Evolutionary conservation across 2,329 filamentous ascomycete genomes (phyloP).

Genomic region (Fusarium circinatum): DNA sequence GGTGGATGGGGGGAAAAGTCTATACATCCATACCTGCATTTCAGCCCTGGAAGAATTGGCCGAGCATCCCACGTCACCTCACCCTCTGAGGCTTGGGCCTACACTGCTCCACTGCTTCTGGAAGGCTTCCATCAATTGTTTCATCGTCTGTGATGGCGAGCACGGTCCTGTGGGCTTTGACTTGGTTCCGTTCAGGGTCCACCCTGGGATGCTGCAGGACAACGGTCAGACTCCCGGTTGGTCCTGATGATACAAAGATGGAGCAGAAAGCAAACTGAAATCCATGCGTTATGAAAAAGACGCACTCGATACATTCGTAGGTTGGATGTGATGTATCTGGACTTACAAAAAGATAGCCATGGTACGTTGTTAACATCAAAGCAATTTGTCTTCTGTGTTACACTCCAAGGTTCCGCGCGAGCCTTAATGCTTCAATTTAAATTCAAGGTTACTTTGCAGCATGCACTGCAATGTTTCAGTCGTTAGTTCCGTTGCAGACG

Average conservation of each 20-base stretch:
- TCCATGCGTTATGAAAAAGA: background rate
- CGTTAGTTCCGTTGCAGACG: background rate
- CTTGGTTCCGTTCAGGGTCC: conserved; percentile 27
- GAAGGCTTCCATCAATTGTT: conserved; percentile 45
- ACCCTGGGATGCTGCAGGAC: conserved; percentile 28
- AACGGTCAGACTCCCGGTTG: conserved; percentile 35
- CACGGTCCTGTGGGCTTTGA: conserved; percentile 26
- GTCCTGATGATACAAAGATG: conserved; percentile 26
- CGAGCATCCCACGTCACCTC: conserved; percentile 26
- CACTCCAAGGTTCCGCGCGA: background rate
- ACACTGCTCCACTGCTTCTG: conserved; percentile 42
- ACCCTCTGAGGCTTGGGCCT: background rate
- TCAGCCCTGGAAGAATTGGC: conserved; percentile 35
- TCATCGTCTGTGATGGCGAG: conserved; percentile 39
- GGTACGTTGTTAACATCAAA: background rate
- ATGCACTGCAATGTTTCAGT: background rate
- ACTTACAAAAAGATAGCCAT: background rate
- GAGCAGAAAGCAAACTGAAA: background rate
- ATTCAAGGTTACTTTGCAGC: background rate
- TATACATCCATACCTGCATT: conserved; percentile 15
- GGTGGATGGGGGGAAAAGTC: conserved; percentile 10
- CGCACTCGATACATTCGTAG: background rate
- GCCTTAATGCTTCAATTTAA: background rate
- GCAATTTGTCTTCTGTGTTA: background rate
- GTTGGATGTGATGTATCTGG: background rate